Conservation (phyloP, 2,329 filamentous ascomycete genomes). For the Cladorrhinum sp. region DNA sequence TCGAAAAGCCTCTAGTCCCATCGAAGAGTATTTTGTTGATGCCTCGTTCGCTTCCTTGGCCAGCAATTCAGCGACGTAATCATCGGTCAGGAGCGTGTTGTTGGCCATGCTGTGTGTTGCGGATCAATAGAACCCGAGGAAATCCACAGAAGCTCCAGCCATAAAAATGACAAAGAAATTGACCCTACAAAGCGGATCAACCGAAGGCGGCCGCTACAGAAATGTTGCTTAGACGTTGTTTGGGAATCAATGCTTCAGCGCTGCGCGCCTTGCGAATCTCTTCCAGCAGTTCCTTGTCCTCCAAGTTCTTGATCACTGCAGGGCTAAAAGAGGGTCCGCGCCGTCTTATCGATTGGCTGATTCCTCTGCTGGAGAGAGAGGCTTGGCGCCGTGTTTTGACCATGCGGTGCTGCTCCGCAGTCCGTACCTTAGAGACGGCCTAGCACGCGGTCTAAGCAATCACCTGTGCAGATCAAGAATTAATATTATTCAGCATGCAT, state of each 20-base stretch:
- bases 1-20: constrained; percentile 68
- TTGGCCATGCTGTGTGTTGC: constrained; percentile 36
- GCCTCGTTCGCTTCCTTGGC: constrained; percentile 73
- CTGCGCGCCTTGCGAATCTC: neutral
- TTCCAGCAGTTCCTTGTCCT: neutral
- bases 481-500: too few relatives aligned
- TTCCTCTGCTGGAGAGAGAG: neutral
- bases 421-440: too few relatives aligned
- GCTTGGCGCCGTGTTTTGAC: neutral
- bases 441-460: too few relatives aligned
- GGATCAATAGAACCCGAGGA: neutral
- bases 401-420: too few relatives aligned
- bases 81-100: constrained; percentile 62
- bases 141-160: neutral
- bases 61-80: constrained; percentile 77
- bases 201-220: neutral
- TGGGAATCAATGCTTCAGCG: neutral
- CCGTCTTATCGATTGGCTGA: neutral
- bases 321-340: neutral
- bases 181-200: neutral
- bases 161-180: neutral
- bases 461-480: too few relatives aligned
- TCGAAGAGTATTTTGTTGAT: constrained; percentile 69
- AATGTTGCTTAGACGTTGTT: too few relatives aligned
- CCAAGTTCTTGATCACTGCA: neutral